Conservation (phyloP, 1,284 basidiomycete species). For the Kalmanozyma brasiliensis region DNA sequence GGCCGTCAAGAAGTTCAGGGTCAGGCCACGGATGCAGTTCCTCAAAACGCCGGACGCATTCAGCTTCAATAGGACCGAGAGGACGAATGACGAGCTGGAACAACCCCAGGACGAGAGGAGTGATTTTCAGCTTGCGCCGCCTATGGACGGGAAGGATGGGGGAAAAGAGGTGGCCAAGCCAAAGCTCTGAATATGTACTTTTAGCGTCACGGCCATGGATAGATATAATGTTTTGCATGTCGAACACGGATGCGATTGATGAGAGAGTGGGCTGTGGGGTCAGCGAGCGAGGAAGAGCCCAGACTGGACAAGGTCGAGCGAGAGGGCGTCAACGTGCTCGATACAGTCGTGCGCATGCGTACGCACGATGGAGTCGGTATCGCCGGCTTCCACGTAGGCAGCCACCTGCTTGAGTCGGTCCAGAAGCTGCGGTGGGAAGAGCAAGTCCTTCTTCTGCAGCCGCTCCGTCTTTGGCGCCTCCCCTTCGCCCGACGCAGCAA, state of each 20-base stretch:
- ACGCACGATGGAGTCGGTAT: conserved; percentile 52
- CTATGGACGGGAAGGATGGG: neutral
- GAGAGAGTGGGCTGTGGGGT: neutral
- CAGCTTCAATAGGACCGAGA: conserved; percentile 21
- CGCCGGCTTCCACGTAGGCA: conserved; percentile 17
- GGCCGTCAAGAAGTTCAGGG: conserved; percentile 51
- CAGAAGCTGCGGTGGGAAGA: conserved; percentile 28
- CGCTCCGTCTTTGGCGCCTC: neutral
- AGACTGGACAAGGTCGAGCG: conserved; percentile 17
- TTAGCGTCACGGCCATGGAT: neutral
- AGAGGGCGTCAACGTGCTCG: conserved; percentile 27
- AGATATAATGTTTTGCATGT: neutral
- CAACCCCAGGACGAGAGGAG: conserved; percentile 43
- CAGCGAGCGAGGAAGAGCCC: conserved; percentile 3
- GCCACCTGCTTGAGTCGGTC: conserved; percentile 26
- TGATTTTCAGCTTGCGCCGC: conserved; percentile 27
- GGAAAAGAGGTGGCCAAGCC: conserved; percentile 5
- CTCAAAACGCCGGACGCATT: conserved; percentile 30
- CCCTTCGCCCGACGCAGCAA: neutral
- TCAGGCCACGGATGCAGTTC: conserved; percentile 61
- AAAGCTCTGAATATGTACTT: conserved; percentile 20
- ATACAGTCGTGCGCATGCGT: conserved; percentile 52
- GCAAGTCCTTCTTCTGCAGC: conserved; percentile 14
- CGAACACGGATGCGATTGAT: neutral
- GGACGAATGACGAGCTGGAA: conserved; percentile 28